These are phyloP conservation scores for Candida orba DNA, from an alignment of 805 yeast species.

Conservation along the genomic window DNA sequence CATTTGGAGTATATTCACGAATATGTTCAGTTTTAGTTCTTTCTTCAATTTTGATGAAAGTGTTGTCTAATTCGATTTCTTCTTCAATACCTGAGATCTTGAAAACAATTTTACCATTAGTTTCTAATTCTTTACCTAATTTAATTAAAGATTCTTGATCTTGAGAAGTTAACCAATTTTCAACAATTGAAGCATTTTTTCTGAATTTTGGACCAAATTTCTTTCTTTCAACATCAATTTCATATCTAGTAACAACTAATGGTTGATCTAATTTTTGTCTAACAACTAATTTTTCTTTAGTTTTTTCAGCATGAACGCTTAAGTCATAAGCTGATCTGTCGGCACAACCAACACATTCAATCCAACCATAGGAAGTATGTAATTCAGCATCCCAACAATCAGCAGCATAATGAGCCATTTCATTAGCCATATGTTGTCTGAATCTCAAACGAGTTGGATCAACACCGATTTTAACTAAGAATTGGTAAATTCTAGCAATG, in stretches of 20 bases:
- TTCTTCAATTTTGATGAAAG: conserved; percentile 69
- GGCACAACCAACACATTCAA: conserved; percentile 99
- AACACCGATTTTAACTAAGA: conserved; percentile 84
- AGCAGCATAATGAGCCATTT: conserved; percentile 99
- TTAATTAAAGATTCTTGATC: conserved; percentile 81
- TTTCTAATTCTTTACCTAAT: conserved; percentile 59
- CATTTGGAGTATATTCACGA: conserved; percentile 94
- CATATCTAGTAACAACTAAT: conserved; percentile 70
- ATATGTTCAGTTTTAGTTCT: conserved; percentile 80
- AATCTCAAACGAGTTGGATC: conserved; percentile 79
- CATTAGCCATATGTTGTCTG: conserved; percentile 98
- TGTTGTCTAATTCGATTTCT: conserved; percentile 63
- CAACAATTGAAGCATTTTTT: conserved; percentile 92
- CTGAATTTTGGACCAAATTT: conserved; percentile 97
- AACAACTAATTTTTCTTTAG: conserved; percentile 91
- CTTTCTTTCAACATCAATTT: conserved; percentile 86
- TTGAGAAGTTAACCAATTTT: conserved; percentile 65
- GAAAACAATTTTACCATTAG: conserved; percentile 57
- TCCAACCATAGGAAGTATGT: conserved; percentile 96
- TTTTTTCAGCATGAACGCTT: conserved; percentile 89
- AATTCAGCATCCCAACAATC: conserved; percentile 99
- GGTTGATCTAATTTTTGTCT: conserved; percentile 88
- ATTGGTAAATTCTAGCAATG: conserved; percentile 84
- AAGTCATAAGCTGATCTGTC: conserved; percentile 98
- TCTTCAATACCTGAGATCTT: conserved; percentile 58